Percentiles rank a stretch among this genome's conserved stretches.
phyloP scores from a whole-genome alignment of 2,329 filamentous ascomycete species.

The Akanthomyces uredinophilus region DNA sequence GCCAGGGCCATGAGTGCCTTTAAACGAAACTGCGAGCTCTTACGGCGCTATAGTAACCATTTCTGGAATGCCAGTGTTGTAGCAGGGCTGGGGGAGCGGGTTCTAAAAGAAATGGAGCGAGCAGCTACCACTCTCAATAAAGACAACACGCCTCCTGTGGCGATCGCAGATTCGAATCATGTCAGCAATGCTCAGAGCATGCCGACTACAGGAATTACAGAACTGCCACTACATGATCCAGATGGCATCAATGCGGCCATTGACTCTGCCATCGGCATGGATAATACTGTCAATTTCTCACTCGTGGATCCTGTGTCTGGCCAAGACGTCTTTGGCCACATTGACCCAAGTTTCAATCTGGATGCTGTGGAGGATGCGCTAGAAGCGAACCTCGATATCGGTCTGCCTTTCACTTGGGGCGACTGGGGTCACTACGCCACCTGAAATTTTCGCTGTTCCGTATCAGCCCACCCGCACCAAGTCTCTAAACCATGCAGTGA shows the following conservation, averaged over 20 bases:
- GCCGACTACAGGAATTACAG: constrained; percentile 18
- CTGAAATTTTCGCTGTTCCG: constrained; percentile 14
- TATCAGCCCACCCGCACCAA: background rate
- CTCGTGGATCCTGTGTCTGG: constrained; percentile 41
- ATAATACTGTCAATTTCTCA: constrained; percentile 36
- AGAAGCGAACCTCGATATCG: constrained; percentile 51
- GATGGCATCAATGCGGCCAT: constrained; percentile 20
- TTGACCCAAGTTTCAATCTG: constrained; percentile 50
- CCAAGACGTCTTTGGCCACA: constrained; percentile 50
- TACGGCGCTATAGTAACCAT: constrained; percentile 49
- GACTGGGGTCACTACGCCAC: constrained; percentile 37
- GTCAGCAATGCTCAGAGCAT: constrained; percentile 15
- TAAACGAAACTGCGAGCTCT: constrained; percentile 46
- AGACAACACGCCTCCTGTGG: constrained; percentile 26
- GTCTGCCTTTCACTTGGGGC: constrained; percentile 47
- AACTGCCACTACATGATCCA: constrained; percentile 22
- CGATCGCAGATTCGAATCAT: background rate
- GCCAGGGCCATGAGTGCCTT: constrained; percentile 51
- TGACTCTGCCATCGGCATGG: constrained; percentile 25
- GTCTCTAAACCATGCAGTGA: background rate
- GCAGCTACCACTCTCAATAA: constrained; percentile 42
- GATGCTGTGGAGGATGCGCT: constrained; percentile 50
- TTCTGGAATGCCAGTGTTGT: constrained; percentile 55
- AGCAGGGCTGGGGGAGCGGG: constrained; percentile 49
- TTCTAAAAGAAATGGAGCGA: constrained; percentile 52